A percentile compares a stretch with the other conserved stretches of the same genome.
Conservation (phyloP, 768 basidiomycete genomes). For the Gymnopilus junonius region DNA sequence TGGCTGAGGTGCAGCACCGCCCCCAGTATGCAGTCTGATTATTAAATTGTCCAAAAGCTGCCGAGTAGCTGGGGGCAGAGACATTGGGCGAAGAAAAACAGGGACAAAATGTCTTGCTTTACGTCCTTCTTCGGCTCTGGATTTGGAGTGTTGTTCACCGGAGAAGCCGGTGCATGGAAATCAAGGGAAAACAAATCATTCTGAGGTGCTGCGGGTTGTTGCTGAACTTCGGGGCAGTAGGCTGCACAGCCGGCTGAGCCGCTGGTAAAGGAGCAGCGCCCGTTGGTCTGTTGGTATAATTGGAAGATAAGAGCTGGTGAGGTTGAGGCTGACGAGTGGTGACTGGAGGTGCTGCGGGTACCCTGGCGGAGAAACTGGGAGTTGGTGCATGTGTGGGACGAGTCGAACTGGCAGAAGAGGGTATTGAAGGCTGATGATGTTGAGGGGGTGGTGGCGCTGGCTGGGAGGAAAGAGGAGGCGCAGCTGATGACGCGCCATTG, state of each 20-base stretch:
- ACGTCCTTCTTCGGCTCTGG: slow-evolving; percentile 63
- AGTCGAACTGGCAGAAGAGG: slow-evolving; percentile 22
- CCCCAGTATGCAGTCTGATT: slow-evolving; percentile 35
- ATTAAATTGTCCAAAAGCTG: slow-evolving; percentile 42
- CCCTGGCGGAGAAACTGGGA: slow-evolving; percentile 29
- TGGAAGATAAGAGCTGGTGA: slow-evolving; percentile 59
- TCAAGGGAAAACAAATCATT: slow-evolving; percentile 86
- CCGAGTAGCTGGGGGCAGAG: slow-evolving; percentile 33
- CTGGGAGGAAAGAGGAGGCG: slow-evolving; percentile 27
- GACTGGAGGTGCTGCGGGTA: slow-evolving; percentile 33
- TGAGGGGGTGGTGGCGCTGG: slow-evolving; percentile 32
- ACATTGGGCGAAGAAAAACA: slow-evolving; percentile 64
- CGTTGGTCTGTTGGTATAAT: slow-evolving; percentile 30
- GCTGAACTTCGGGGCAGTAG: slow-evolving; percentile 16
- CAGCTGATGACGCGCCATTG: slow-evolving; percentile 30
- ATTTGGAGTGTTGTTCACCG: slow-evolving; percentile 28
- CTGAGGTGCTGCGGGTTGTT: slow-evolving; percentile 34
- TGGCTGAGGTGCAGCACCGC: slow-evolving; percentile 24
- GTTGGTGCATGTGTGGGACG: slow-evolving; percentile 34
- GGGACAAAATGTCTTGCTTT: slow-evolving; percentile 85
- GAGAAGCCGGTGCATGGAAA: slow-evolving; percentile 67
- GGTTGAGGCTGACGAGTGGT: slow-evolving; percentile 52
- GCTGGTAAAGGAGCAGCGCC: slow-evolving; percentile 30
- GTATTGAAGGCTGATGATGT: slow-evolving; percentile 29
- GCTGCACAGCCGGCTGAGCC: slow-evolving; percentile 32